phyloP scores from a whole-genome alignment of 179 eudicot genomes.

The Beta lomatogona region DNA sequence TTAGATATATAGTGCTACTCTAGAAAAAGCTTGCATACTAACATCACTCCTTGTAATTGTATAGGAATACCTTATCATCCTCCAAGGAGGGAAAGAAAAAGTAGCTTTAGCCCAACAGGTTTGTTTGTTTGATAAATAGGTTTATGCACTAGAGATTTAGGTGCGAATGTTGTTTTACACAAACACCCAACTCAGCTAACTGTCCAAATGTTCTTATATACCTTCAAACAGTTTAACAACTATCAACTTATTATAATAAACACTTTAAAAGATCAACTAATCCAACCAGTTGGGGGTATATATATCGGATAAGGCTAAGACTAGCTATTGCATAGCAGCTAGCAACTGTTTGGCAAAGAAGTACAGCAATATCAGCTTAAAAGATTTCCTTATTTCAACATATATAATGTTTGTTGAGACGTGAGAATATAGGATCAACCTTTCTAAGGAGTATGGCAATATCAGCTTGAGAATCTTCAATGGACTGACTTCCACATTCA shows the following conservation, averaged over 20 bases:
- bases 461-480: slow-evolving; percentile 99
- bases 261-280: not conserved
- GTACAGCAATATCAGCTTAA: too few relatives aligned
- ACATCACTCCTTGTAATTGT: not conserved
- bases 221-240: not conserved
- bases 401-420: not conserved
- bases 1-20: not conserved
- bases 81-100: not conserved
- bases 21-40: not conserved
- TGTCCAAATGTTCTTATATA: not conserved
- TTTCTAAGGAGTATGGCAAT: slow-evolving; percentile 89
- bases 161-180: not conserved
- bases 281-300: not conserved
- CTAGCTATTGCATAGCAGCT: too few relatives aligned
- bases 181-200: not conserved
- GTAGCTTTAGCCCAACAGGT: too few relatives aligned
- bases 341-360: too few relatives aligned
- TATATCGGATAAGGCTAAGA: too few relatives aligned
- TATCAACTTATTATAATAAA: too few relatives aligned
- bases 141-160: not conserved
- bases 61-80: not conserved
- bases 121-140: not conserved
- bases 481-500: slow-evolving; percentile 98
- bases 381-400: not conserved
- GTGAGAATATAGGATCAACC: slow-evolving; percentile 37